Evolutionary conservation across 164 flowering plant genomes (phyloP).

Genomic region (Chimonanthus praecox): DNA sequence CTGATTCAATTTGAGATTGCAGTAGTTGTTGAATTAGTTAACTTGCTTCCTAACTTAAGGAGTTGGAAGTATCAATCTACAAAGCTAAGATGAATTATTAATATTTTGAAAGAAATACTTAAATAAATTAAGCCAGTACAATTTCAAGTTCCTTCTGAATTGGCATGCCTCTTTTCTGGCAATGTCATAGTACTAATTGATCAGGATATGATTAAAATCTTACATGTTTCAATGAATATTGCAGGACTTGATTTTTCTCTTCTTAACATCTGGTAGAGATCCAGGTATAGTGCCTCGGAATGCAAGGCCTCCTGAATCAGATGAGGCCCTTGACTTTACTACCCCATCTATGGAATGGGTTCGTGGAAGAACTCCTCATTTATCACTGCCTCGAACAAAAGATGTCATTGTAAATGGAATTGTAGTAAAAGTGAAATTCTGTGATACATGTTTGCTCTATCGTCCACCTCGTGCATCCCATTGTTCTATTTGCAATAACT

Average conservation of each 20-base stretch:
- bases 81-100: too few species aligned
- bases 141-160: neutral
- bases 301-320: constrained; percentile 59
- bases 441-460: constrained; percentile 84
- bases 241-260: constrained; percentile 79
- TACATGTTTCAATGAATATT: constrained; percentile 10
- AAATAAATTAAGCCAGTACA: too few species aligned
- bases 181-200: neutral
- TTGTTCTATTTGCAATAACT: constrained; percentile 92
- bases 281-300: constrained; percentile 91
- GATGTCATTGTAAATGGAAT: constrained; percentile 72
- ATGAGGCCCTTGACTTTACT: constrained; percentile 46
- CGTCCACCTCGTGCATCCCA: constrained; percentile 90
- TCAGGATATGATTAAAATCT: neutral
- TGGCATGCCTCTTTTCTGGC: neutral
- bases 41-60: too few species aligned
- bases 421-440: constrained; percentile 68
- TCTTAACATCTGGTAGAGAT: constrained; percentile 82
- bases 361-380: constrained; percentile 44
- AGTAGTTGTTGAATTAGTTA: too few species aligned
- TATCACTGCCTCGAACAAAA: constrained; percentile 62
- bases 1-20: too few species aligned
- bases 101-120: too few species aligned
- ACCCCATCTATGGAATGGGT: constrained; percentile 83
- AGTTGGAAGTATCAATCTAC: too few species aligned